These are phyloP conservation scores for Acorus calamus DNA, from an alignment of 106 monocot species.

Conservation along the genomic window DNA sequence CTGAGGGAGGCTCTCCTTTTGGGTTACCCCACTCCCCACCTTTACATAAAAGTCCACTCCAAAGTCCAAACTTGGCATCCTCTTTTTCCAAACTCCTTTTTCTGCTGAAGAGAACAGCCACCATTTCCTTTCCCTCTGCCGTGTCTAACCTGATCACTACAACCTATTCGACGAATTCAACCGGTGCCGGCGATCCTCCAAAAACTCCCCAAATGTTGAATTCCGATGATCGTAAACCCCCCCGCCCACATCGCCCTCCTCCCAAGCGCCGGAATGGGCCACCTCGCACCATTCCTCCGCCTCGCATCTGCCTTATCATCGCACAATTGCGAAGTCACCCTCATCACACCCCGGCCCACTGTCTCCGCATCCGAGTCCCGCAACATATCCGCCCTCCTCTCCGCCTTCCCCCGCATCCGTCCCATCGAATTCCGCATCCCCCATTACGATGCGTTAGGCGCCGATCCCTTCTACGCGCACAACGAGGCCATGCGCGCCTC, in stretches of 20 bases:
- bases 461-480: constrained; percentile 53
- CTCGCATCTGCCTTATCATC: constrained; percentile 24
- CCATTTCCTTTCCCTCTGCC: too few species aligned
- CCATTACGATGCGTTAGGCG: constrained; percentile 8
- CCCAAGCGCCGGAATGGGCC: constrained; percentile 60
- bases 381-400: constrained; percentile 23
- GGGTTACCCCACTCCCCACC: too few species aligned
- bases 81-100: too few species aligned
- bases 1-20: too few species aligned
- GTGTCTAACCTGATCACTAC: too few species aligned
- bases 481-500: constrained; percentile 33
- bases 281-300: constrained; percentile 39
- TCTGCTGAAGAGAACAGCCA: too few species aligned
- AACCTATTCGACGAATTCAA: too few species aligned
- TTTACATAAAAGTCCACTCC: too few species aligned
- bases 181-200: too few species aligned
- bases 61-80: too few species aligned
- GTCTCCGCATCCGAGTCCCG: constrained; percentile 42
- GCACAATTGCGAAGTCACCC: constrained; percentile 20
- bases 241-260: constrained; percentile 35
- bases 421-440: constrained; percentile 25
- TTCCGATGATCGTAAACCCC: background rate
- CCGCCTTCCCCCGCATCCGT: constrained; percentile 23
- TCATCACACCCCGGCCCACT: constrained; percentile 24
- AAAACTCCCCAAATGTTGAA: too few species aligned